Conservation (phyloP, 2,329 filamentous ascomycete species). For the Plectosphaerella plurivora region DNA sequence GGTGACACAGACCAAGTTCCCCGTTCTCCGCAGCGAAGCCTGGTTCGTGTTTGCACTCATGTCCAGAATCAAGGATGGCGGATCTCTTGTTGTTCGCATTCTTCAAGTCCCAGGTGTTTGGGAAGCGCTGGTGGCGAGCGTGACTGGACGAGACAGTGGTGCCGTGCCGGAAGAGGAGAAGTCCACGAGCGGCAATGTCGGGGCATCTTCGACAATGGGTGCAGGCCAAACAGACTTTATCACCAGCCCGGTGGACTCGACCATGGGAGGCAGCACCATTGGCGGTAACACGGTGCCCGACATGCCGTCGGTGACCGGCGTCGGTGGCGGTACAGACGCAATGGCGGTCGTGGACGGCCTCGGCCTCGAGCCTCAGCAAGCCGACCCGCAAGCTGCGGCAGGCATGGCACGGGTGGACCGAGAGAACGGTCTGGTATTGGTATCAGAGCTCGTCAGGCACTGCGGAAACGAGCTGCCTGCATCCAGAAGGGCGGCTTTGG, state of each 20-base stretch:
- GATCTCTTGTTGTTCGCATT: slow-evolving; percentile 36
- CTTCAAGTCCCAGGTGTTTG: slow-evolving; percentile 37
- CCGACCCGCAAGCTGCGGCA: slow-evolving; percentile 35
- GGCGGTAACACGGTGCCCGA: neutral
- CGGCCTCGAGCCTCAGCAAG: slow-evolving; percentile 41
- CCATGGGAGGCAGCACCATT: neutral
- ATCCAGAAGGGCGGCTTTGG: slow-evolving; percentile 34
- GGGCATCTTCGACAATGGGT: no score
- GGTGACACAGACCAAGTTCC: slow-evolving; percentile 54
- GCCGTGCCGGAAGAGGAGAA: slow-evolving; percentile 3
- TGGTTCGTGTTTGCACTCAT: slow-evolving; percentile 61
- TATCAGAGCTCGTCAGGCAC: slow-evolving; percentile 48
- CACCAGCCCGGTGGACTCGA: neutral
- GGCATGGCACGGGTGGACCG: slow-evolving; percentile 49
- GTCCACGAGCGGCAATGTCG: neutral
- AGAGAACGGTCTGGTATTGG: slow-evolving; percentile 57
- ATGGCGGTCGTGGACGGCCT: slow-evolving; percentile 25
- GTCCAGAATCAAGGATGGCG: slow-evolving; percentile 46
- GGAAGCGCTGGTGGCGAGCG: slow-evolving; percentile 37
- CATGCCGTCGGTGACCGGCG: neutral
- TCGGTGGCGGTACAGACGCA: slow-evolving; percentile 6
- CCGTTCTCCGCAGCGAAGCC: slow-evolving; percentile 53
- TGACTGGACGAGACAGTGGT: slow-evolving; percentile 38
- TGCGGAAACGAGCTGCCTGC: slow-evolving; percentile 34
- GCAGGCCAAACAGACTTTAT: neutral